Percentiles rank a stretch among this genome's conserved stretches.
Evolutionary conservation across 805 yeast species (phyloP).

Genomic region (Metschnikowia picachoensis): DNA sequence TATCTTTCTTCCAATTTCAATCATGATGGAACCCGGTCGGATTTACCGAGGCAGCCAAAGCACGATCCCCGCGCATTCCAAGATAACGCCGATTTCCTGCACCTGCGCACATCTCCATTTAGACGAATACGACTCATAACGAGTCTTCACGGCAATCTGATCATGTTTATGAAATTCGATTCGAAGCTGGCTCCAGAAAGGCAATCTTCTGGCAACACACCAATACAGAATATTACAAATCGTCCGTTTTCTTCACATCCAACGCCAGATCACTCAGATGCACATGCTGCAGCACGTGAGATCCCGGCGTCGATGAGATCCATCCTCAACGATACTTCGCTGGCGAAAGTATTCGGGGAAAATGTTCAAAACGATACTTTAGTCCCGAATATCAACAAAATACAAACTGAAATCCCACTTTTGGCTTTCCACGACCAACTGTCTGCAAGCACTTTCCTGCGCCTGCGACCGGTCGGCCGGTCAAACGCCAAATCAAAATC

Average conservation of each 20-base stretch:
- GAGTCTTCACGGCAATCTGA: neutral
- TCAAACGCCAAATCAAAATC: slow-evolving; percentile 34
- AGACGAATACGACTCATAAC: neutral
- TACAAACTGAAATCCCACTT: no score
- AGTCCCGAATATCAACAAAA: no score
- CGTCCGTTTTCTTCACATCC: no score
- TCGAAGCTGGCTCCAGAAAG: neutral
- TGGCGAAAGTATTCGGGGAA: no score
- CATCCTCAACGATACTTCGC: neutral
- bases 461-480: slow-evolving; percentile 1
- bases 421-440: no score
- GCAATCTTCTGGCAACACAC: neutral
- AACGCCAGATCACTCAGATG: neutral
- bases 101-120: neutral
- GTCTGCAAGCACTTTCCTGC: no score
- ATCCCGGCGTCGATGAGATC: neutral
- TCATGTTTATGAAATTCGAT: slow-evolving; percentile 5
- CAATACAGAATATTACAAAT: neutral
- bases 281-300: neutral
- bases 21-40: no score
- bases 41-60: no score
- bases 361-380: no score
- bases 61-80: neutral
- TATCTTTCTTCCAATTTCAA: no score
- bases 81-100: neutral